phyloP scores from a whole-genome alignment of 176 grass and related monocot species.

The Poa pratensis region DNA sequence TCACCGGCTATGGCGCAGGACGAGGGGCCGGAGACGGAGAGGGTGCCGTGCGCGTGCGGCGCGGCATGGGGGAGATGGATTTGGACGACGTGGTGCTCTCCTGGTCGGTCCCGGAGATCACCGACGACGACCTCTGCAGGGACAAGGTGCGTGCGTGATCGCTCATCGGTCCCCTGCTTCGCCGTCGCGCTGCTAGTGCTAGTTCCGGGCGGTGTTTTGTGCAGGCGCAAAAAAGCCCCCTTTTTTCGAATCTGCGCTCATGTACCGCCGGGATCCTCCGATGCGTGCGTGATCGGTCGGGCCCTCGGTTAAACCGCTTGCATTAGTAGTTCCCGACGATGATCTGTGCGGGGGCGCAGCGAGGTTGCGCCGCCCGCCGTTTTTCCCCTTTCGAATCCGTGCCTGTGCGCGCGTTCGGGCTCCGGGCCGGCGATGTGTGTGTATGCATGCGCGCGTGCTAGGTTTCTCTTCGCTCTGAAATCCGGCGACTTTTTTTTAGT shows the following conservation, averaged over 20 bases:
- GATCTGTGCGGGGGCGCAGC: neutral
- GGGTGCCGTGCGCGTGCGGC: neutral
- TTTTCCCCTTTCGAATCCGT: neutral
- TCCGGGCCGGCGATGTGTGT: too few species aligned
- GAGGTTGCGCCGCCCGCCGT: too few species aligned
- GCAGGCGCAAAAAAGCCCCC: neutral
- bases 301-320: neutral
- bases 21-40: neutral
- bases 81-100: conserved; percentile 59
- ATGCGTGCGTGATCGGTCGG: neutral
- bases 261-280: neutral
- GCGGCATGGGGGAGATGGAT: conserved; percentile 21
- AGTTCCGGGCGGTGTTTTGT: neutral
- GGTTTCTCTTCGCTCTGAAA: neutral
- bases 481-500: neutral
- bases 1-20: neutral
- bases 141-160: conserved; percentile 22
- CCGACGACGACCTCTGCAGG: conserved; percentile 41
- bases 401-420: too few species aligned
- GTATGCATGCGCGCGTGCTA: too few species aligned
- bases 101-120: conserved; percentile 47
- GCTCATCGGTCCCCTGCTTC: neutral
- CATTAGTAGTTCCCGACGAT: neutral
- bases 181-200: too few species aligned
- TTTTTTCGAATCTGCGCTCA: neutral